A percentile compares a stretch with the other conserved stretches of the same genome.
phyloP scores from a whole-genome alignment of 2,329 filamentous ascomycete species.

The Dactylellina parvicollis region DNA sequence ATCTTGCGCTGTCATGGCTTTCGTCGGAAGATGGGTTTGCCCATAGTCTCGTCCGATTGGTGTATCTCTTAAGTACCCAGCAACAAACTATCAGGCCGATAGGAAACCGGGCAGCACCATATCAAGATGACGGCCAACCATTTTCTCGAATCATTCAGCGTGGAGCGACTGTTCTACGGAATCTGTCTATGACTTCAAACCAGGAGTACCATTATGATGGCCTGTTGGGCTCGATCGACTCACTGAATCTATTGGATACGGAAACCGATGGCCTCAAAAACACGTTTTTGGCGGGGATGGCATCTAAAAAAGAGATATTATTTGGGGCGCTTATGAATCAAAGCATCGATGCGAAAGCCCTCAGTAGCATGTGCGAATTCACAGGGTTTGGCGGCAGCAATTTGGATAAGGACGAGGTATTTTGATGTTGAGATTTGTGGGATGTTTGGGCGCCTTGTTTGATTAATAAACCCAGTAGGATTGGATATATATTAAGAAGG shows the following conservation, averaged over 20 bases:
- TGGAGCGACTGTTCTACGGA: slow-evolving; percentile 74
- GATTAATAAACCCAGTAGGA: not conserved
- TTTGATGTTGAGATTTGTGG: not conserved
- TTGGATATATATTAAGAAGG: not conserved
- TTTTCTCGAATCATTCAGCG: slow-evolving; percentile 70
- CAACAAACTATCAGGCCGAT: slow-evolving; percentile 64
- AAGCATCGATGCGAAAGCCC: slow-evolving; percentile 44
- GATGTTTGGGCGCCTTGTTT: not conserved
- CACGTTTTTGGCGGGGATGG: slow-evolving; percentile 69
- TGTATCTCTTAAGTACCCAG: slow-evolving; percentile 75
- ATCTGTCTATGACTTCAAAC: slow-evolving; percentile 72
- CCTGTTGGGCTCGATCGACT: slow-evolving; percentile 65
- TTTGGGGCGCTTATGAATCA: slow-evolving; percentile 71
- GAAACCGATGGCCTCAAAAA: slow-evolving; percentile 63
- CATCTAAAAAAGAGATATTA: slow-evolving; percentile 74
- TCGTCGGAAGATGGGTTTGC: slow-evolving; percentile 85
- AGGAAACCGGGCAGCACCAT: slow-evolving; percentile 59
- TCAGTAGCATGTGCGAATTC: slow-evolving; percentile 48
- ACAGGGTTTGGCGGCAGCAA: slow-evolving; percentile 28
- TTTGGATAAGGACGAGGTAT: slow-evolving; percentile 33
- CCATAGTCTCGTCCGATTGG: slow-evolving; percentile 78
- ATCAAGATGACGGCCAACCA: slow-evolving; percentile 57
- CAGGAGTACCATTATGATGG: slow-evolving; percentile 32
- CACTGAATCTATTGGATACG: slow-evolving; percentile 32
- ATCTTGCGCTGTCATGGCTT: slow-evolving; percentile 81